Conservation (phyloP, 2,329 filamentous ascomycete species). For the Cercospora sp. region DNA sequence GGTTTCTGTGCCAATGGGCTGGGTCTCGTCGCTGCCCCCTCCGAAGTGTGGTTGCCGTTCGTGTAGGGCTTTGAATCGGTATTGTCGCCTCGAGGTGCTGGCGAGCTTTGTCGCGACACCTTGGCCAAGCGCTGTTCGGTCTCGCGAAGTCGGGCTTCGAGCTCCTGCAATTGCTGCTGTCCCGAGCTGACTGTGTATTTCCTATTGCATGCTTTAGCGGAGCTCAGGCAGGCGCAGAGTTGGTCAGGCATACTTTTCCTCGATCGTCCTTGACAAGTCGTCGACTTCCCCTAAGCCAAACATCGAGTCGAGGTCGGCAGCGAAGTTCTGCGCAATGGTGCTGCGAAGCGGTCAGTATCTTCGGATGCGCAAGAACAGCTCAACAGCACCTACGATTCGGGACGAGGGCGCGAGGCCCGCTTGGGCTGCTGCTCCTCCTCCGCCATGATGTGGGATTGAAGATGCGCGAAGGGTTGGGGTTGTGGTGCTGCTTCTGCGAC, state of each 20-base stretch:
- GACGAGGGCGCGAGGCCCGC: constrained; percentile 21
- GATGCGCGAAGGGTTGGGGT: background rate
- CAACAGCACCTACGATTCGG: constrained; percentile 31
- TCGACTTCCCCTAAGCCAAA: constrained; percentile 82
- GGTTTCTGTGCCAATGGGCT: constrained; percentile 33
- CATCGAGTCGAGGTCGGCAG: constrained; percentile 79
- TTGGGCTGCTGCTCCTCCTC: constrained; percentile 16
- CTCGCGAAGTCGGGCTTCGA: constrained; percentile 80
- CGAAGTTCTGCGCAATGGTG: constrained; percentile 85
- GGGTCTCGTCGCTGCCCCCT: constrained; percentile 19
- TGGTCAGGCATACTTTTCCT: constrained; percentile 66
- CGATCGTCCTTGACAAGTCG: constrained; percentile 71
- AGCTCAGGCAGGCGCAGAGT: background rate
- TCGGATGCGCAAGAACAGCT: background rate
- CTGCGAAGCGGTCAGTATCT: constrained; percentile 50
- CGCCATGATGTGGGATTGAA: constrained; percentile 13
- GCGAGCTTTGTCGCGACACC: constrained; percentile 35
- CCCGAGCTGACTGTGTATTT: constrained; percentile 76
- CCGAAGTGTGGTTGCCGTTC: constrained; percentile 26
- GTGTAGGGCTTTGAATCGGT: constrained; percentile 26
- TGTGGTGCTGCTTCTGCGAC: background rate
- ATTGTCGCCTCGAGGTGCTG: constrained; percentile 27
- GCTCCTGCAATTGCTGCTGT: constrained; percentile 76
- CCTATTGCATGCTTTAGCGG: constrained; percentile 49
- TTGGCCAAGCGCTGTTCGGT: constrained; percentile 73